Evolutionary conservation across 192 early-diverging fungal genomes (phyloP), one percentile per base, ranked within the genome.

Genomic region (Chytriomyces hyalinus): DNA sequence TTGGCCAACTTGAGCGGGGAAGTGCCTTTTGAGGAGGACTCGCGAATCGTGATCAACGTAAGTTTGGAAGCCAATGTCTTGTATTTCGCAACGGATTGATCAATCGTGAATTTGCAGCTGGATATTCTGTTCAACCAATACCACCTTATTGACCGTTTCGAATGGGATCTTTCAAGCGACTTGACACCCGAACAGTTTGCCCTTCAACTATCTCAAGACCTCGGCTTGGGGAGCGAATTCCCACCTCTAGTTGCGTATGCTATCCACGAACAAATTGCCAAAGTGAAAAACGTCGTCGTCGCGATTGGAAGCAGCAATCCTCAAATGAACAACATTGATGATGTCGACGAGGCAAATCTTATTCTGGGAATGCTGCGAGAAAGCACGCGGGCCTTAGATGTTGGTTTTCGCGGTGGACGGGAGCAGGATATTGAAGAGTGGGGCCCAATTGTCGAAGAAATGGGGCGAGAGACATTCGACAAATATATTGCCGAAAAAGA

Each of bases 141-240:
- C 57, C 63, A 65, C 46, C 51, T 67, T 13, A 15, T 65, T 17
- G 96, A 98, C 79, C 88, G 91, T 9, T 92, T 98, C 73, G 95
- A 97, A 86, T 98, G 96, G 96, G 94, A 96, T 61, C 85, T 97
- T 17, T 86, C 84, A 22, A 87, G 90, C 36, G 80, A 87, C 59
- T 20, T 79, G 24, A 70, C 80, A 53, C 94, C 94, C 3, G 94
- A 94, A 73, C 89, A 88, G 36, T 95, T 95, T 79, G 88, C 90
- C 45, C 79, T 81, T 15, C 85, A 86, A 36, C 67, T 94, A 62
- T 84, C 89, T 2, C 81, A 89, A 28, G 94, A 95, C 71, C 75
- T 95, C 43, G 93, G 93, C 5, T 80, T 95, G 47, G 93, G 92
- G 0, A 92, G 92, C 9, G 93, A 94, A 76, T 95, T 93, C 84